These are phyloP conservation scores for Isabelozyma gotoi DNA, from an alignment of 805 yeast species.

Conservation along the genomic window DNA sequence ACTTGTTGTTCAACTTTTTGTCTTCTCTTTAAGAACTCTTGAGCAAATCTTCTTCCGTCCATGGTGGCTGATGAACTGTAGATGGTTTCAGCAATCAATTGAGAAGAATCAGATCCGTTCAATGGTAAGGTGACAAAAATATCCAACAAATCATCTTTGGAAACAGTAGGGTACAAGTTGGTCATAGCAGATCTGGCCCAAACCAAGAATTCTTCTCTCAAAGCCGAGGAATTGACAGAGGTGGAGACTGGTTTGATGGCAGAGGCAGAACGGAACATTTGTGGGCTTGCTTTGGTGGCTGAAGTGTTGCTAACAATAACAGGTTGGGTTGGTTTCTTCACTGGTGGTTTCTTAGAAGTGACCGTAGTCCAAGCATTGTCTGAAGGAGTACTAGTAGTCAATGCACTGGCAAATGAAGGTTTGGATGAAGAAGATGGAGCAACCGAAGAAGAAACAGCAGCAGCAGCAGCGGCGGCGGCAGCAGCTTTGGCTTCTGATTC, in stretches of 20 bases:
- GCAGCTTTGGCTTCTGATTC: constrained; percentile 42
- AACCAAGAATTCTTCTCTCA: constrained; percentile 57
- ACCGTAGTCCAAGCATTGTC: constrained; percentile 46
- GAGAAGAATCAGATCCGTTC: constrained; percentile 65
- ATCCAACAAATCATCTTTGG: constrained; percentile 73
- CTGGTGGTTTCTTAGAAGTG: constrained; percentile 36
- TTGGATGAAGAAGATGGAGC: constrained; percentile 10
- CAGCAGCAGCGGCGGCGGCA: constrained; percentile 13
- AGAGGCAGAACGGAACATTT: constrained; percentile 35
- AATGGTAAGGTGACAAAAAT: constrained; percentile 79
- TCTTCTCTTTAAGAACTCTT: constrained; percentile 81
- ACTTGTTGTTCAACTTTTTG: constrained; percentile 62
- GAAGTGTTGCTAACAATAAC: constrained; percentile 13
- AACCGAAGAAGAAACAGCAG: constrained; percentile 20
- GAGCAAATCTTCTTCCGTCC: constrained; percentile 94
- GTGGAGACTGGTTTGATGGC: constrained; percentile 26
- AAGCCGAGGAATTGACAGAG: constrained; percentile 16
- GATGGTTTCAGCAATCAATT: constrained; percentile 88
- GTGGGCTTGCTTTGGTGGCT: constrained; percentile 29
- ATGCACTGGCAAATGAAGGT: constrained; percentile 32
- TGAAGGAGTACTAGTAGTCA: constrained; percentile 25
- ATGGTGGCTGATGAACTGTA: constrained; percentile 84
- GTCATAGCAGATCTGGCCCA: constrained; percentile 74
- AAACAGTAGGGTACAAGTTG: constrained; percentile 71
- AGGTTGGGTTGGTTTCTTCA: constrained; percentile 19